phyloP scores from a whole-genome alignment of 176 grass and related monocot species.

The Hyparrhenia diplandra region DNA sequence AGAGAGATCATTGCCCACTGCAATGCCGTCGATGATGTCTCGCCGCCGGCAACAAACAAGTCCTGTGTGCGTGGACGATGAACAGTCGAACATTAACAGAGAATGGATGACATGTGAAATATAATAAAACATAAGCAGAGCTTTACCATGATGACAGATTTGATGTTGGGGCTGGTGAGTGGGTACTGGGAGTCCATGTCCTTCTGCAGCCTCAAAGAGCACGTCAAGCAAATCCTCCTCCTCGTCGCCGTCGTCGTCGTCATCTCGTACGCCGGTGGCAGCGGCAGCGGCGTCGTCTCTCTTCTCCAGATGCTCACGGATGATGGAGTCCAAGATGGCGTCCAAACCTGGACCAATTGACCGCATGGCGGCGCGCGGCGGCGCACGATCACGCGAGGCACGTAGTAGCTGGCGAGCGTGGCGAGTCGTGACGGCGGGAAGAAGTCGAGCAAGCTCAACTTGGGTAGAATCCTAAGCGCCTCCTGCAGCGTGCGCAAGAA shows the following conservation, averaged over 20 bases:
- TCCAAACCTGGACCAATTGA: background rate
- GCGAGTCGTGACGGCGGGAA: background rate
- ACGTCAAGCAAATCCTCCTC: background rate
- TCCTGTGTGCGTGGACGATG: too few relatives aligned
- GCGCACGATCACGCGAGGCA: background rate
- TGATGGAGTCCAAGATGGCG: background rate
- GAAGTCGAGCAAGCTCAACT: background rate
- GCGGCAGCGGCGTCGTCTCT: background rate
- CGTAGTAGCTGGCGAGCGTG: background rate
- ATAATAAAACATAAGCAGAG: too few relatives aligned
- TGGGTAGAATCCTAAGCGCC: background rate
- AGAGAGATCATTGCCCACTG: too few relatives aligned
- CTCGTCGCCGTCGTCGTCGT: too few relatives aligned
- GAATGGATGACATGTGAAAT: too few relatives aligned
- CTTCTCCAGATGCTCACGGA: background rate
- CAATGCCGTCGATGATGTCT: too few relatives aligned
- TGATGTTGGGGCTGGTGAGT: background rate
- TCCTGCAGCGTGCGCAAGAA: background rate
- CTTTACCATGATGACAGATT: background rate
- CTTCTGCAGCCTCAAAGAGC: background rate
- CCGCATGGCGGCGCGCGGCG: background rate
- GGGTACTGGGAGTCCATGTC: background rate
- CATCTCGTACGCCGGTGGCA: background rate
- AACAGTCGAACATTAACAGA: too few relatives aligned
- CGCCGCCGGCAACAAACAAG: too few relatives aligned